phyloP scores from a whole-genome alignment of 495 filamentous ascomycete genomes.

The Penicillium argentinense region DNA sequence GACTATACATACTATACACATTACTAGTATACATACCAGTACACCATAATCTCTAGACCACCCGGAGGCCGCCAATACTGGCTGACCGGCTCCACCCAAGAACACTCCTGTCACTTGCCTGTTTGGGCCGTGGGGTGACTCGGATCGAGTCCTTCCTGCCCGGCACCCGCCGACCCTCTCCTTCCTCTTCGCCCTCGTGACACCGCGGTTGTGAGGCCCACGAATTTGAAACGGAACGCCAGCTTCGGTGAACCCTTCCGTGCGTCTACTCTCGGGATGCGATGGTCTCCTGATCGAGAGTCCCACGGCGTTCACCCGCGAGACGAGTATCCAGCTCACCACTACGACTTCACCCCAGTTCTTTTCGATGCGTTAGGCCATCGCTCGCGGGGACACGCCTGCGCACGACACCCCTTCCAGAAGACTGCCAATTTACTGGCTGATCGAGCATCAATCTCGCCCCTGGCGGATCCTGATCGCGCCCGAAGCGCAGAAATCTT shows the following conservation, averaged over 20 bases:
- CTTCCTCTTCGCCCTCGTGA: slow-evolving; percentile 1
- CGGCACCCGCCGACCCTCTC: slow-evolving; percentile 7
- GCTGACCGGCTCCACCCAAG: slow-evolving; percentile 2
- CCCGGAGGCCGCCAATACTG: slow-evolving; percentile 7
- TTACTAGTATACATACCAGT: too few relatives aligned
- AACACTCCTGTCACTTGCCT: slow-evolving; percentile 7
- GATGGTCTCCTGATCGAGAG: slow-evolving; percentile 7
- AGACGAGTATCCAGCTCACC: too few relatives aligned
- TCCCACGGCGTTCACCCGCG: too few relatives aligned
- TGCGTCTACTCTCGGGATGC: not conserved
- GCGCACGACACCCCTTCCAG: too few relatives aligned
- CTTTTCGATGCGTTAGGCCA: too few relatives aligned
- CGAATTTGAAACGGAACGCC: slow-evolving; percentile 12
- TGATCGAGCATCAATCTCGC: too few relatives aligned
- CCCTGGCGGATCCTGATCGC: not conserved
- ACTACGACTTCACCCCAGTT: too few relatives aligned
- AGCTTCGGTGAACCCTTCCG: slow-evolving; percentile 10
- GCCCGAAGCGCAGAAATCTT: not conserved
- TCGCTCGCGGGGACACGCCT: too few relatives aligned
- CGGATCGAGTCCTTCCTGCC: slow-evolving; percentile 23
- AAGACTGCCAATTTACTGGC: too few relatives aligned
- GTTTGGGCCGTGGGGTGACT: slow-evolving; percentile 24
- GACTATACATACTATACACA: too few relatives aligned
- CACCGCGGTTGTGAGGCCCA: not conserved
- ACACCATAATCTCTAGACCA: slow-evolving; percentile 6